Conservation (phyloP, 768 basidiomycete species). For the Hygrocybe punicea region DNA sequence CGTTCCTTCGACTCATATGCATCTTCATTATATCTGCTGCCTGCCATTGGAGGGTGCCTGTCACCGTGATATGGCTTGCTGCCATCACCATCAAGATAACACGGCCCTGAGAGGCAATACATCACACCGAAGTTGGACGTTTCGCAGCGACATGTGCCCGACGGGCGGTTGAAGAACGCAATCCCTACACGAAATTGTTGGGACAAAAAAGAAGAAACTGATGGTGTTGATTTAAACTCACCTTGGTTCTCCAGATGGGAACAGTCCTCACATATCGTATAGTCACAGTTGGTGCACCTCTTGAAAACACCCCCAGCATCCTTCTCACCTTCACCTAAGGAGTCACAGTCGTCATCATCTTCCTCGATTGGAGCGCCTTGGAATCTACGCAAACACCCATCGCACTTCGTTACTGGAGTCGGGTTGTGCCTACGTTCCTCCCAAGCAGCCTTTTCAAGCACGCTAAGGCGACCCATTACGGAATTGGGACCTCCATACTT, state of each 20-base stretch:
- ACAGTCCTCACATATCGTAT: constrained; percentile 11
- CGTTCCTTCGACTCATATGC: constrained; percentile 16
- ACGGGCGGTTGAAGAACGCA: constrained; percentile 11
- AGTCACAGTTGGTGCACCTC: constrained; percentile 10
- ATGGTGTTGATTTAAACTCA: not conserved
- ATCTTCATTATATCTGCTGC: constrained; percentile 13
- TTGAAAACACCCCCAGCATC: constrained; percentile 10
- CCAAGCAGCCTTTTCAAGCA: constrained; percentile 6
- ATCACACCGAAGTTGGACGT: constrained; percentile 16
- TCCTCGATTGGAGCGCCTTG: constrained; percentile 11
- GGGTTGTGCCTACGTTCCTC: constrained; percentile 12
- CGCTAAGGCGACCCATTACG: not conserved
- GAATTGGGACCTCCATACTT: constrained; percentile 7
- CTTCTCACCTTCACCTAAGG: not conserved
- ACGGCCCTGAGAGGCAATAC: constrained; percentile 13
- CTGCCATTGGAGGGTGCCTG: constrained; percentile 14
- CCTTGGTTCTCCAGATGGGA: constrained; percentile 9
- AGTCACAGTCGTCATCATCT: constrained; percentile 12
- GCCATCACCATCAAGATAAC: constrained; percentile 16
- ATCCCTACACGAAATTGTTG: constrained; percentile 1
- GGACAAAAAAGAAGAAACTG: not conserved
- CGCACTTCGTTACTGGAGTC: constrained; percentile 7
- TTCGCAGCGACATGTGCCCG: constrained; percentile 16
- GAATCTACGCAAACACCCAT: constrained; percentile 17
- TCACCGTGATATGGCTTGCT: constrained; percentile 15